Evolutionary conservation across 2,329 filamentous ascomycete species (phyloP).

Genomic region (Bipolaris cookei): DNA sequence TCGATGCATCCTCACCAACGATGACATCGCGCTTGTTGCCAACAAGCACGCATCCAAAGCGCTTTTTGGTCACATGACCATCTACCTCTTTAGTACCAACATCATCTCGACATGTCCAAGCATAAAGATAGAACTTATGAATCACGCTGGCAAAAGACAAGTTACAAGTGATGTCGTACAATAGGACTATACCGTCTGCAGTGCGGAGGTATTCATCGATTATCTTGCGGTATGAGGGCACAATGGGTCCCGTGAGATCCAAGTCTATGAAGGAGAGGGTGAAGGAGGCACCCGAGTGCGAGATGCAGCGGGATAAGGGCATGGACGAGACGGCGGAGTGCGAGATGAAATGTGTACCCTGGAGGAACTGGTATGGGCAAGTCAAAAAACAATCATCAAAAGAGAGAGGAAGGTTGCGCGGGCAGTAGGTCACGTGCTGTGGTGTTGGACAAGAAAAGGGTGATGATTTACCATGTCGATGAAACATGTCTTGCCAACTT

Average conservation of each 20-base stretch:
- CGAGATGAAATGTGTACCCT: slow-evolving; percentile 13
- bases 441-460: neutral
- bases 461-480: slow-evolving; percentile 26
- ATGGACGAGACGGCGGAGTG: slow-evolving; percentile 6
- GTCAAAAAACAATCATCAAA: neutral
- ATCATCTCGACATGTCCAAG: slow-evolving; percentile 21
- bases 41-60: slow-evolving; percentile 39
- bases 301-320: slow-evolving; percentile 5
- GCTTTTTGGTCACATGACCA: slow-evolving; percentile 7
- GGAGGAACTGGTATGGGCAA: slow-evolving; percentile 9
- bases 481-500: slow-evolving; percentile 38
- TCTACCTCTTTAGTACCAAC: neutral
- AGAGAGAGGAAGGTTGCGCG: neutral
- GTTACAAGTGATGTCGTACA: slow-evolving; percentile 38
- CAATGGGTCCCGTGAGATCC: slow-evolving; percentile 22
- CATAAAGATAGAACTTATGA: slow-evolving; percentile 23
- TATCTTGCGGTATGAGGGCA: neutral
- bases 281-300: slow-evolving; percentile 11
- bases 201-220: slow-evolving; percentile 12
- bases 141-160: slow-evolving; percentile 33
- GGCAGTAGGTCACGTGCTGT: neutral
- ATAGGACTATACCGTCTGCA: slow-evolving; percentile 34
- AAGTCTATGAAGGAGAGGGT: slow-evolving; percentile 29
- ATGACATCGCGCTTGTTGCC: slow-evolving; percentile 37
- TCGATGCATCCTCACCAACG: neutral